These are phyloP conservation scores for Crassisporium funariophilum DNA, from an alignment of 768 basidiomycete species.

Conservation along the genomic window DNA sequence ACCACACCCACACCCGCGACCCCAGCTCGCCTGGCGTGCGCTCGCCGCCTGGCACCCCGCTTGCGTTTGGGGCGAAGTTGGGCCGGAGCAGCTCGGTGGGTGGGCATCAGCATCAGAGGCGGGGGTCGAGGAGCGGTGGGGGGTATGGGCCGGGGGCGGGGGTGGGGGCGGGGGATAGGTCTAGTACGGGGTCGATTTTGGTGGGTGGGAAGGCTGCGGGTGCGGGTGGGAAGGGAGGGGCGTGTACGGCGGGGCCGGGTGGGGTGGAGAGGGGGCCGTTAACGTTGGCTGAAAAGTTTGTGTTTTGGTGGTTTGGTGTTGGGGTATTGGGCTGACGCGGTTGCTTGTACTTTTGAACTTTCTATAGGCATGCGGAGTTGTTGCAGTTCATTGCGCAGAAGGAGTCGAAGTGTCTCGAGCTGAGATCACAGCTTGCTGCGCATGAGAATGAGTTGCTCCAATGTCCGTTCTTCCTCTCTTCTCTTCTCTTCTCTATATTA, in stretches of 20 bases:
- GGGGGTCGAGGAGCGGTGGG: too few species aligned
- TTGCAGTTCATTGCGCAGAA: constrained; percentile 87
- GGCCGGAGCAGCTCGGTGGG: constrained; percentile 23
- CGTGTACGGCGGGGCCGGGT: constrained; percentile 9
- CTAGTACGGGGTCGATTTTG: constrained; percentile 23
- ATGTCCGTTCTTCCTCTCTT: constrained; percentile 38
- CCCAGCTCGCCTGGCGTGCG: constrained; percentile 11
- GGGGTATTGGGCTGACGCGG: background rate
- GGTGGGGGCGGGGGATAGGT: constrained; percentile 13
- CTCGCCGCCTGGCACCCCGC: constrained; percentile 8
- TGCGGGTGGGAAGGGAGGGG: constrained; percentile 24
- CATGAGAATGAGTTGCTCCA: constrained; percentile 77
- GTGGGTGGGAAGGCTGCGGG: constrained; percentile 19
- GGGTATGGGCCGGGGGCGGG: constrained; percentile 4
- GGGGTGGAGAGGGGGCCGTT: constrained; percentile 43
- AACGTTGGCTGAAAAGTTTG: constrained; percentile 76
- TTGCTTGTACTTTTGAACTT: constrained; percentile 1
- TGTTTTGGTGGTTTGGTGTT: constrained; percentile 15
- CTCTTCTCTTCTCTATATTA: background rate
- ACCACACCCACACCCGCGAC: constrained; percentile 13
- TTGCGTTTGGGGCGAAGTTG: constrained; percentile 1
- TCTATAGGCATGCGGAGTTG: constrained; percentile 73
- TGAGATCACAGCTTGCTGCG: constrained; percentile 68
- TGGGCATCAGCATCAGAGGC: too few species aligned
- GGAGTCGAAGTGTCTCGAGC: constrained; percentile 80